phyloP scores from a whole-genome alignment of 352 stramenopile species.

The Phytophthora quininea region DNA sequence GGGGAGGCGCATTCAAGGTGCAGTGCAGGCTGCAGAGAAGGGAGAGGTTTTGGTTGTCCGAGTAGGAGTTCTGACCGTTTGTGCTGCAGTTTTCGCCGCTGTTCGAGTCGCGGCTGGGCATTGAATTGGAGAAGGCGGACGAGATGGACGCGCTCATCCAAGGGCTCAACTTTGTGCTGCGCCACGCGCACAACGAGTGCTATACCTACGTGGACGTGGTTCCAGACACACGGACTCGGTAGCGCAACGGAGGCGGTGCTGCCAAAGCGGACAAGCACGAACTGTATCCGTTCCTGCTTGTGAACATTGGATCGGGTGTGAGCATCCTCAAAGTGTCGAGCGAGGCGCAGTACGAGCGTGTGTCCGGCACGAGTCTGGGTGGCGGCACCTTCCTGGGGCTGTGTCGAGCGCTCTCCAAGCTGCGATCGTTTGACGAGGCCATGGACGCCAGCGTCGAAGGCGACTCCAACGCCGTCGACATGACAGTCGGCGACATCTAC shows the following conservation, averaged over 20 bases:
- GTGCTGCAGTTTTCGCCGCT: slow-evolving; percentile 59
- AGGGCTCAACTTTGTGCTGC: slow-evolving; percentile 97
- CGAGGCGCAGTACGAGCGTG: slow-evolving; percentile 92
- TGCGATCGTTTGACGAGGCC: slow-evolving; percentile 79
- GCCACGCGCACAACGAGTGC: slow-evolving; percentile 93
- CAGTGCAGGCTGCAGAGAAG: no score
- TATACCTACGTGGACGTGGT: slow-evolving; percentile 94
- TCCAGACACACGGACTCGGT: slow-evolving; percentile 62
- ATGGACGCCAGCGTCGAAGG: slow-evolving; percentile 75
- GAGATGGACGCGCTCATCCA: slow-evolving; percentile 97
- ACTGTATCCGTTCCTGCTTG: slow-evolving; percentile 96
- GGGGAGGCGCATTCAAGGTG: slow-evolving; percentile 96
- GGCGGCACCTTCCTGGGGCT: slow-evolving; percentile 98
- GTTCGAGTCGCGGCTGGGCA: slow-evolving; percentile 92
- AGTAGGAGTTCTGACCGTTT: slow-evolving; percentile 1
- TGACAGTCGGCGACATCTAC: slow-evolving; percentile 99
- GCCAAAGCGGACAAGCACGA: slow-evolving; percentile 50
- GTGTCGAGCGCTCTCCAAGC: slow-evolving; percentile 91
- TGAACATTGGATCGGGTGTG: slow-evolving; percentile 98
- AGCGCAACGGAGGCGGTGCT: slow-evolving; percentile 66
- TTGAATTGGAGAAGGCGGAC: slow-evolving; percentile 94
- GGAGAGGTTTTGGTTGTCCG: no score
- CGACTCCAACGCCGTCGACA: slow-evolving; percentile 88
- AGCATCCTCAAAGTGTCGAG: slow-evolving; percentile 95
- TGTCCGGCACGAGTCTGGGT: slow-evolving; percentile 97